phyloP scores from a whole-genome alignment of 1,284 basidiomycete species.

The Flammula alnicola region DNA sequence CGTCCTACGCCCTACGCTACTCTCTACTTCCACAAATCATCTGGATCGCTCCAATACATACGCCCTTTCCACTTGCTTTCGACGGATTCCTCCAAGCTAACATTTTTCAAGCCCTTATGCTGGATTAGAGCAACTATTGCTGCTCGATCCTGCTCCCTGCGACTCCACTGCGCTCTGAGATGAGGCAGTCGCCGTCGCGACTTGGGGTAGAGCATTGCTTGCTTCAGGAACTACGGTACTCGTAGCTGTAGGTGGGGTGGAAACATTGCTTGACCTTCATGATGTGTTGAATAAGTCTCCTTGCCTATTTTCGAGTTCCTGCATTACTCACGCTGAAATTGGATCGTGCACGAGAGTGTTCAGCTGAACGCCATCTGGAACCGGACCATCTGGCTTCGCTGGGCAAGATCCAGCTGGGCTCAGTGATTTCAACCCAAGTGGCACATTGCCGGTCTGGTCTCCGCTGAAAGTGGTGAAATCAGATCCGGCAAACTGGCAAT shows the following conservation, averaged over 20 bases:
- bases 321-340: constrained; percentile 27
- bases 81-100: no score
- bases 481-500: constrained; percentile 55
- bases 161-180: not conserved
- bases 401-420: constrained; percentile 52
- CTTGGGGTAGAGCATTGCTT: not conserved
- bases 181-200: not conserved
- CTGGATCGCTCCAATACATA: no score
- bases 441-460: constrained; percentile 47
- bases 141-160: not conserved
- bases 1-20: no score
- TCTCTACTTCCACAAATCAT: no score
- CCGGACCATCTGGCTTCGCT: constrained; percentile 45
- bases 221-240: not conserved
- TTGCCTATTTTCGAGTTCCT: not conserved
- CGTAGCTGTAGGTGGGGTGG: no score
- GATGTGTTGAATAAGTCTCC: no score
- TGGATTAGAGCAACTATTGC: not conserved
- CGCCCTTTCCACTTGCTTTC: no score
- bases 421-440: constrained; percentile 45
- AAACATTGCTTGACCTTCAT: no score
- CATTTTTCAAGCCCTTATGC: not conserved
- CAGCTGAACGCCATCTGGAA: constrained; percentile 56
- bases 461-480: constrained; percentile 48
- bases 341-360: constrained; percentile 46